These are phyloP conservation scores for Periconia digitata DNA, from an alignment of 2,329 filamentous ascomycete genomes.

Conservation along the genomic window DNA sequence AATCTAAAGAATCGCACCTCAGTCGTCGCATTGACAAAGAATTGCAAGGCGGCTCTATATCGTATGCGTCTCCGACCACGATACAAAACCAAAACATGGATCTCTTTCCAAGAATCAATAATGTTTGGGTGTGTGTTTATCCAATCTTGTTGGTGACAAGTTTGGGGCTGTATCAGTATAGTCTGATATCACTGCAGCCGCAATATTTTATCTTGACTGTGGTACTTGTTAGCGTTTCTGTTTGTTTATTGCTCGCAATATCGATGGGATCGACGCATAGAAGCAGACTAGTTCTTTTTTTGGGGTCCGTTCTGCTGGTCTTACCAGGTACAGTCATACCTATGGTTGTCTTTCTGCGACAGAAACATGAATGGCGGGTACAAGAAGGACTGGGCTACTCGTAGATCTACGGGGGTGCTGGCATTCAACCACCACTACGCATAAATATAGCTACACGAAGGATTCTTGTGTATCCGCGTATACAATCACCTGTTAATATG, in stretches of 20 bases:
- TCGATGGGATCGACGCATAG: background rate
- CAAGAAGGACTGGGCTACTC: too few species aligned
- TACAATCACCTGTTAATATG: too few species aligned
- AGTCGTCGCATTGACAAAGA: background rate
- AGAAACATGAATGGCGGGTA: background rate
- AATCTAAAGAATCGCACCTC: background rate
- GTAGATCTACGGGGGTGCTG: too few species aligned
- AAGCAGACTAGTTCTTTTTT: background rate
- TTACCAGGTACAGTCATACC: background rate
- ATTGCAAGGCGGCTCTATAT: background rate
- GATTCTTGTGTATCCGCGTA: too few species aligned
- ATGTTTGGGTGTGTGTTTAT: background rate
- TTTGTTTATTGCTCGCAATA: background rate
- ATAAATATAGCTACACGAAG: too few species aligned
- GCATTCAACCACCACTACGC: too few species aligned
- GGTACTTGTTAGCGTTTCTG: background rate
- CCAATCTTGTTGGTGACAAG: background rate
- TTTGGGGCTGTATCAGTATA: background rate
- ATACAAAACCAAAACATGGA: background rate
- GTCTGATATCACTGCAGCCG: background rate
- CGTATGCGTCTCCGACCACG: background rate
- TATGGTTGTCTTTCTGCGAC: background rate
- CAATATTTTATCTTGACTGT: background rate
- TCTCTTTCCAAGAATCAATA: background rate
- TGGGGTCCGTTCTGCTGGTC: background rate